phyloP scores from a whole-genome alignment of 2,329 filamentous ascomycete species.

The Penicillium sp. region DNA sequence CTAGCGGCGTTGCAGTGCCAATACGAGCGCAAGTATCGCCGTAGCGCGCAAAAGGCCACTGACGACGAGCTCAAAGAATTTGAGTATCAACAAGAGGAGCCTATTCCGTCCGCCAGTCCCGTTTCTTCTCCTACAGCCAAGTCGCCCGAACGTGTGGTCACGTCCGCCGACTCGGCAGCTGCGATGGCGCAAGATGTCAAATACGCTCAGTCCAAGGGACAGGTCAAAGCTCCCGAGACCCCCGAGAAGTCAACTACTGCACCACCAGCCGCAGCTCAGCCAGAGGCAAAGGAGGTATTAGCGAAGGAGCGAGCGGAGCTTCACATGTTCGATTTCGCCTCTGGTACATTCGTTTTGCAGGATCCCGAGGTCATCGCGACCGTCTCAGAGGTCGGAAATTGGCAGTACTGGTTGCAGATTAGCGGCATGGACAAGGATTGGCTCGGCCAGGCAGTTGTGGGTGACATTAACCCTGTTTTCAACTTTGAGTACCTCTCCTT shows the following conservation, averaged over 20 bases:
- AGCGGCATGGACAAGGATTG: slow-evolving; percentile 69
- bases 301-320: slow-evolving; percentile 73
- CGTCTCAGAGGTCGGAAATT: slow-evolving; percentile 79
- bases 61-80: slow-evolving; percentile 77
- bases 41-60: slow-evolving; percentile 70
- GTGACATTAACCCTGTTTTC: slow-evolving; percentile 96
- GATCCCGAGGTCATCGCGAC: slow-evolving; percentile 68
- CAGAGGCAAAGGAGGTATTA: slow-evolving; percentile 66
- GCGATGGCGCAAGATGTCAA: slow-evolving; percentile 43
- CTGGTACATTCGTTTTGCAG: slow-evolving; percentile 76
- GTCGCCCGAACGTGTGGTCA: slow-evolving; percentile 29
- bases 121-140: slow-evolving; percentile 44
- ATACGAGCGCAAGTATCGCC: slow-evolving; percentile 92
- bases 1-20: slow-evolving; percentile 84
- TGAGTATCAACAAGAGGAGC: slow-evolving; percentile 61
- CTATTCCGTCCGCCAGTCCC: slow-evolving; percentile 56
- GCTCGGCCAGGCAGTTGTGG: slow-evolving; percentile 77
- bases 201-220: slow-evolving; percentile 38
- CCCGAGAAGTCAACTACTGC: slow-evolving; percentile 52
- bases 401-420: slow-evolving; percentile 95
- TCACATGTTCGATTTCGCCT: slow-evolving; percentile 86
- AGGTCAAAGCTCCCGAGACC: slow-evolving; percentile 30
- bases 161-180: slow-evolving; percentile 37
- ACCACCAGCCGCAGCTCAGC: slow-evolving; percentile 55
- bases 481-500: slow-evolving; percentile 99